Base-by-base conservation (phyloP, 768 basidiomycete species). In the Coprinopsis cinerea region DNA sequence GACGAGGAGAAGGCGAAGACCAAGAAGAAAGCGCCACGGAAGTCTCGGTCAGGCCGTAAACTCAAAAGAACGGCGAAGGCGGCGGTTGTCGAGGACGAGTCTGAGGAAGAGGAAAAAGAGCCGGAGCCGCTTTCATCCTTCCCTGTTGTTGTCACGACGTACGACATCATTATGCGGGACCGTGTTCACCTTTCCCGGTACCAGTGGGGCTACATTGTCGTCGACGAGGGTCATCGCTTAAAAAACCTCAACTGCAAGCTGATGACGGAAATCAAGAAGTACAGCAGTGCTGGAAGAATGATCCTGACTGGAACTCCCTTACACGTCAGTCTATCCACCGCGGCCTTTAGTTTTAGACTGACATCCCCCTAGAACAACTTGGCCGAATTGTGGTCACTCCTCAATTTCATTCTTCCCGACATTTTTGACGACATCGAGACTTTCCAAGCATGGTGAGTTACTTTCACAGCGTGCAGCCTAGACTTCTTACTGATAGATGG, bases 261-360 rank as follows among this genome's bases (percentile, higher is more conserved):
- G 14, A 89, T 97, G 67, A 76, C 77, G 51, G 92, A 95, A 64
- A 86, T 99, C 57, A 94, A 93, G 69, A 81, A 82, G 58, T 93
- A 92, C 61, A 70, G 72, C 1, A 83, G 83, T 47, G 91, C 87
- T 0, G 90, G 92, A 35, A 73, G 96, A 41, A 87, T 97, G 80
- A 87, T 99, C 51, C 67, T 99, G 53, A 98, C 94, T 0, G 96
- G 96, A 25, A 99, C 96, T 15, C 96, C 96, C 5, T 68, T 99
- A 30, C 94, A 98, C 67, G 94, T 93, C 53, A 49, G 83, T 67
- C 13, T 25, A 20, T 30, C 25, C 48, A 22, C 20, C 40, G 25
- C 41, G 44, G 44, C 32, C 26, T 50, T 28, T 17, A 26, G 20
- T 39, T 39, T 39, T 39, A 35, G 27, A 17, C 42, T 49, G 40